Evolutionary conservation across 257 asterid genomes (phyloP).

Genomic region (Rubia yunnanensis): DNA sequence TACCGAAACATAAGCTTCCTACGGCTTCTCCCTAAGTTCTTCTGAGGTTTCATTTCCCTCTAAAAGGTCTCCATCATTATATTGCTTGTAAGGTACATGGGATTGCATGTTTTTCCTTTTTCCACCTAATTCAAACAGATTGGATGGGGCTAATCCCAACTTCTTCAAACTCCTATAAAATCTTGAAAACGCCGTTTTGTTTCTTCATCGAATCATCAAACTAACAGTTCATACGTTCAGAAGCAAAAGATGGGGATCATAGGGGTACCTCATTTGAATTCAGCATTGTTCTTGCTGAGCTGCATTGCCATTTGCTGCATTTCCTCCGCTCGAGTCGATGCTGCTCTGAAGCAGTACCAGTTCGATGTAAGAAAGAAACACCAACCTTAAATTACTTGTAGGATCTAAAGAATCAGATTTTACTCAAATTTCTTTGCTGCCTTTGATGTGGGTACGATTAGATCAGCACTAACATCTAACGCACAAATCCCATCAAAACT

Average conservation of each 20-base stretch:
- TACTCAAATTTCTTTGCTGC: too few species aligned
- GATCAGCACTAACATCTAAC: too few species aligned
- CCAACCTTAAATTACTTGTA: too few species aligned
- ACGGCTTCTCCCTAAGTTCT: conserved; percentile 1
- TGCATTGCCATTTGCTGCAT: conserved; percentile 10
- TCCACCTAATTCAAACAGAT: conserved; percentile 19
- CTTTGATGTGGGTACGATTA: too few species aligned
- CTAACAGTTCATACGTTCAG: neutral
- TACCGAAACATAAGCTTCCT: neutral
- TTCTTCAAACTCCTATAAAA: conserved; percentile 9
- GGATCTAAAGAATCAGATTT: too few species aligned
- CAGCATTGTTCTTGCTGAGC: neutral
- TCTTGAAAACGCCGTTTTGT: conserved; percentile 3
- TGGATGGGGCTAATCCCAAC: conserved; percentile 3
- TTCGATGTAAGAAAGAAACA: conserved; percentile 47
- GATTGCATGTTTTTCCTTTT: neutral
- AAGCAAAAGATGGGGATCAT: conserved; percentile 6
- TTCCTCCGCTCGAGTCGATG: conserved; percentile 20
- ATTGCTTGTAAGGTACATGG: conserved; percentile 23
- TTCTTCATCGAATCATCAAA: neutral
- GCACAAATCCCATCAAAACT: too few species aligned
- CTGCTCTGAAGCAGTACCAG: conserved; percentile 46
- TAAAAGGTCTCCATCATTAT: conserved; percentile 18
- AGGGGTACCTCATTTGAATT: neutral
- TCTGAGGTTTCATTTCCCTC: neutral